A percentile compares a stretch with the other conserved stretches of the same genome.
phyloP scores from a whole-genome alignment of 2,329 filamentous ascomycete genomes.

The Parascedosporium putredinis region DNA sequence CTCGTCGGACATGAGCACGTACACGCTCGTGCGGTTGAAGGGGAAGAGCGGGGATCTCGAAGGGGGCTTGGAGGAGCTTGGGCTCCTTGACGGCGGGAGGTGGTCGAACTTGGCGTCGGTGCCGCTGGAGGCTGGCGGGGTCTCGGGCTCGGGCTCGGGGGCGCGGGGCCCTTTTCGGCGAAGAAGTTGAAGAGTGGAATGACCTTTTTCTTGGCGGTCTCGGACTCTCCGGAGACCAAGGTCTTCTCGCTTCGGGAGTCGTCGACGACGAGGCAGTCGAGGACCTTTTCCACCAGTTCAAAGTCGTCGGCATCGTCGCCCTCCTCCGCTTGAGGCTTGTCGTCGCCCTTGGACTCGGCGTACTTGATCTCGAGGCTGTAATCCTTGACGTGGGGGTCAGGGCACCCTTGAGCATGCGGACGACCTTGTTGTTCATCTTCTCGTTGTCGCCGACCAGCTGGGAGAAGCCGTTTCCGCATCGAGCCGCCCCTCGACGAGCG shows the following conservation, averaged over 20 bases:
- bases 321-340: no score
- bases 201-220: slow-evolving; percentile 20
- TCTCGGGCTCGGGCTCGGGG: slow-evolving; percentile 25
- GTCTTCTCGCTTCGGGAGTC: slow-evolving; percentile 12
- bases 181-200: slow-evolving; percentile 52
- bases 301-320: slow-evolving; percentile 38
- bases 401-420: slow-evolving; percentile 65
- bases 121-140: neutral
- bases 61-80: slow-evolving; percentile 53
- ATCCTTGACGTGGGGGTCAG: slow-evolving; percentile 56
- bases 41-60: slow-evolving; percentile 56
- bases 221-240: slow-evolving; percentile 11
- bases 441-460: slow-evolving; percentile 54
- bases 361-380: slow-evolving; percentile 57
- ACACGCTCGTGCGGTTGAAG: slow-evolving; percentile 55
- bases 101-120: slow-evolving; percentile 30
- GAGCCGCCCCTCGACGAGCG: slow-evolving; percentile 45
- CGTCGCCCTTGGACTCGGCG: no score
- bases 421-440: slow-evolving; percentile 56
- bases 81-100: slow-evolving; percentile 41
- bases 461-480: slow-evolving; percentile 45
- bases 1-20: slow-evolving; percentile 50
- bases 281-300: slow-evolving; percentile 50
- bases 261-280: slow-evolving; percentile 34
- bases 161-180: slow-evolving; percentile 31